Evolutionary conservation across 2,329 filamentous ascomycete species (phyloP).

Genomic region (Cercospora citrullina): DNA sequence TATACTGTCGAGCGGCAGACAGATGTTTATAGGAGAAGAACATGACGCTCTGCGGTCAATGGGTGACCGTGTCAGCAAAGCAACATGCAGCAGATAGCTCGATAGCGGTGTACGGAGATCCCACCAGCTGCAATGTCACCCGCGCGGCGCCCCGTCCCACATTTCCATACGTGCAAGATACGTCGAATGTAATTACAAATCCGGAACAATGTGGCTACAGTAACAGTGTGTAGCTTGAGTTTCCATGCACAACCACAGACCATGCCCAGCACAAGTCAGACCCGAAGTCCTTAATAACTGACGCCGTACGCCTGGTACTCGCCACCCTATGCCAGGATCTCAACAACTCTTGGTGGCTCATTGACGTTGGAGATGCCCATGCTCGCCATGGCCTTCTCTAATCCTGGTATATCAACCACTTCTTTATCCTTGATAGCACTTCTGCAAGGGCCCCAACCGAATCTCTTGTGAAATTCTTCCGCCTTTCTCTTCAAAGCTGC

Average conservation of each 20-base stretch:
- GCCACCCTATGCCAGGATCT: constrained; percentile 20
- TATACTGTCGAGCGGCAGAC: background rate
- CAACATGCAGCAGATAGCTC: background rate
- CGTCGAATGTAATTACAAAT: background rate
- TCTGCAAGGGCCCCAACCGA: constrained; percentile 68
- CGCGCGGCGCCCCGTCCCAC: background rate
- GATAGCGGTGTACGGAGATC: background rate
- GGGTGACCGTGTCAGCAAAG: background rate
- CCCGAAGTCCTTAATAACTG: background rate
- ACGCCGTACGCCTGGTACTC: constrained; percentile 1
- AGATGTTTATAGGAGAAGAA: background rate
- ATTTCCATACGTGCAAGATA: background rate
- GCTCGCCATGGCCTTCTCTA: constrained; percentile 22
- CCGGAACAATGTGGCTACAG: background rate
- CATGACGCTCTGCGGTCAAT: background rate
- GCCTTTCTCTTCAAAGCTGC: constrained; percentile 58
- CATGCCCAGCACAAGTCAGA: background rate
- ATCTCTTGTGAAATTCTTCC: constrained; percentile 50
- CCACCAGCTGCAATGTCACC: background rate
- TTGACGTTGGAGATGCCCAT: constrained; percentile 19
- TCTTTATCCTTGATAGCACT: constrained; percentile 55
- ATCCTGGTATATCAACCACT: constrained; percentile 9
- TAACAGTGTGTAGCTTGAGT: background rate
- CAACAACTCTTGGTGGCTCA: constrained; percentile 19
- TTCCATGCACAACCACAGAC: background rate